These are phyloP conservation scores for Paraphoma chrysanthemicola DNA, from an alignment of 2,329 filamentous ascomycete species.

Conservation along the genomic window DNA sequence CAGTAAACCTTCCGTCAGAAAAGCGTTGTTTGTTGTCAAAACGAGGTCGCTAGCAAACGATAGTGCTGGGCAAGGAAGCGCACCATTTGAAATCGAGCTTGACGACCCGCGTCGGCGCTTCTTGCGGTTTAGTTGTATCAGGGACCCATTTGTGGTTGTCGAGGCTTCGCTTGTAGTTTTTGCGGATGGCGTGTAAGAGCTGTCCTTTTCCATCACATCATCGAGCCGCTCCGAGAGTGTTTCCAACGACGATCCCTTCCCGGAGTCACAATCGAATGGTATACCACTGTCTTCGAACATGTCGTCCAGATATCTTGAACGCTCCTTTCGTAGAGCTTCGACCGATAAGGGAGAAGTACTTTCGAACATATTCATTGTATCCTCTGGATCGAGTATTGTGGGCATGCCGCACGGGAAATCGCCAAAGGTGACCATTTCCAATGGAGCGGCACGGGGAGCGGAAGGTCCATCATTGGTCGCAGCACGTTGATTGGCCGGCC, in stretches of 20 bases:
- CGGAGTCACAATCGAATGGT: conserved; percentile 28
- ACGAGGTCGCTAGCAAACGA: conserved; percentile 39
- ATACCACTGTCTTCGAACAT: conserved; percentile 18
- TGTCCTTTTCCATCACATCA: conserved; percentile 18
- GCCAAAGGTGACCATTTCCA: conserved; percentile 36
- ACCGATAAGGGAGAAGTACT: conserved; percentile 1
- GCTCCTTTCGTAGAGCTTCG: conserved; percentile 3
- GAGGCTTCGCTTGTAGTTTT: conserved; percentile 5
- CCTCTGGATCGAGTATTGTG: conserved; percentile 16
- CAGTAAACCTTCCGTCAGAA: conserved; percentile 55
- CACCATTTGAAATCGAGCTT: conserved; percentile 23
- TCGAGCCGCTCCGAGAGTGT: conserved; percentile 28
- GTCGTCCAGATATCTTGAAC: conserved; percentile 5
- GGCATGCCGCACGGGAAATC: conserved; percentile 32
- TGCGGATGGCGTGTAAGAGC: conserved; percentile 9
- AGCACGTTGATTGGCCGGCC: conserved; percentile 10
- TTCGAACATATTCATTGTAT: conserved; percentile 5
- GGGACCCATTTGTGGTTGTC: conserved; percentile 9
- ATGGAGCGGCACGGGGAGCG: conserved; percentile 9
- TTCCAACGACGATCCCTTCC: conserved; percentile 33
- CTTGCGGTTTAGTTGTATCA: conserved; percentile 27
- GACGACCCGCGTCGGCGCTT: conserved; percentile 33
- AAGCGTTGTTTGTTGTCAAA: conserved; percentile 43
- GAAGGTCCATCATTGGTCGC: conserved; percentile 5
- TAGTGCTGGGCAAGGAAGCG: conserved; percentile 24